Base-by-base conservation (phyloP, 1,284 basidiomycete species). In the Cryptococcus sp. region DNA sequence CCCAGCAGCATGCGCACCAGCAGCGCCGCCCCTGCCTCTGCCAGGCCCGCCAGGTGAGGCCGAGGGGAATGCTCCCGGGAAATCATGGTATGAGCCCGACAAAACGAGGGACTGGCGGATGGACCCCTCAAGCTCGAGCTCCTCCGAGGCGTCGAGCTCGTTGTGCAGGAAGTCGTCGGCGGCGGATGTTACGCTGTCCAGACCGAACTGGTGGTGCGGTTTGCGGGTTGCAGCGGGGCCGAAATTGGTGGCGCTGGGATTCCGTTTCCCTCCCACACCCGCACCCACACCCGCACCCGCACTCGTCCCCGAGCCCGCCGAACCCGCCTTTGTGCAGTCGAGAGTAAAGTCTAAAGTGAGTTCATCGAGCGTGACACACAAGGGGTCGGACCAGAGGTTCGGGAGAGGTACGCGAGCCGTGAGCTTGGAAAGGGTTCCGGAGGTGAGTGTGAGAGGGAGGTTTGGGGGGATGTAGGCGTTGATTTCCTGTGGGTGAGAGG, bases 111-210 rank as follows among this genome's bases (percentile, higher is more conserved):
- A 72, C 58, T 76, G 70, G 39, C 69, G 66, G 45, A 91, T 78
- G 2, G 89, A 90, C 60, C 85, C 80, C 63, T 84, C 83, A n/a
- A 93, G 80, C 48, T 82, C 79, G 15, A 83, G 84, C 68, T 86
- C 88, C 68, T 94, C 89, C 59, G 80, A 79, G 8, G 83, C 79
- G 42, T 84, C 82, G 45, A 94, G 79, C 68, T 93, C 89, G 61
- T 89, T 83, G 56, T 91, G 87, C 33, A 94, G 79, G 74, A 95
- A 94, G 11, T 86, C 85, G 66, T 89, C 88, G 1, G 91, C 88
- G 7, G 89, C 84, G 28, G 87, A 88, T 23, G 82, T 83, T 20
- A 92, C 86, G 20, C 89, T 91, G 46, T 86, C 83, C 7, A 88
- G 79, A 8, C 94, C 80, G 63, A 86, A 82, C 24, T 78, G 63